These are phyloP conservation scores for Sarocladium oryzae DNA, from an alignment of 2,329 filamentous ascomycete species.

Conservation along the genomic window DNA sequence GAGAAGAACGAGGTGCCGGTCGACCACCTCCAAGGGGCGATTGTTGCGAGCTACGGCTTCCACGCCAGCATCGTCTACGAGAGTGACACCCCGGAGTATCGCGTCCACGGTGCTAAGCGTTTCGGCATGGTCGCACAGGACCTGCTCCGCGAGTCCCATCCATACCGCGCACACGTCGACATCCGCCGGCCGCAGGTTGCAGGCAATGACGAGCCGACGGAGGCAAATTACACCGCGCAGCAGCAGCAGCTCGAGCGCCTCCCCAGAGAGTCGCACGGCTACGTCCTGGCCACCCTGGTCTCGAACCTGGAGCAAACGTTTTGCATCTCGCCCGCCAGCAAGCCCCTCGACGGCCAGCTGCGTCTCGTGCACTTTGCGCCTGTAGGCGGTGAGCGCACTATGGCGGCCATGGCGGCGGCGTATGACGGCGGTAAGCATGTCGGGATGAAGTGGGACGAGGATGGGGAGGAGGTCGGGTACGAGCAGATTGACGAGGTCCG, in stretches of 20 bases:
- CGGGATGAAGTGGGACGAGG: slow-evolving; percentile 36
- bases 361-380: slow-evolving; percentile 70
- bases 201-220: neutral
- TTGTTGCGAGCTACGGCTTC: slow-evolving; percentile 85
- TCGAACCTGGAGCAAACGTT: slow-evolving; percentile 79
- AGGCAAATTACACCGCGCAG: neutral
- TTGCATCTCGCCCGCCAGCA: slow-evolving; percentile 68
- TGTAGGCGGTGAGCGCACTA: slow-evolving; percentile 56
- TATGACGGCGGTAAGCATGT: slow-evolving; percentile 54
- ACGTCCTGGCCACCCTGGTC: slow-evolving; percentile 69
- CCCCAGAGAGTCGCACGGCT: slow-evolving; percentile 54
- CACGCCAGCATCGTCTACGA: slow-evolving; percentile 86
- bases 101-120: slow-evolving; percentile 66
- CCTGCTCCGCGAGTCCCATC: slow-evolving; percentile 52
- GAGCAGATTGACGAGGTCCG: slow-evolving; percentile 60
- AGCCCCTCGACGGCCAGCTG: slow-evolving; percentile 64
- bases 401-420: slow-evolving; percentile 68
- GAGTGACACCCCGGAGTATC: slow-evolving; percentile 77
- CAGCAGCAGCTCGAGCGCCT: slow-evolving; percentile 18
- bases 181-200: slow-evolving; percentile 17
- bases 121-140: slow-evolving; percentile 82
- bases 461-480: slow-evolving; percentile 63
- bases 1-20: slow-evolving; percentile 26
- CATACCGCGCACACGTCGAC: slow-evolving; percentile 40
- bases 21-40: slow-evolving; percentile 58